Evolutionary conservation across 345 rosid genomes (phyloP).

Genomic region (Mangifera indica): DNA sequence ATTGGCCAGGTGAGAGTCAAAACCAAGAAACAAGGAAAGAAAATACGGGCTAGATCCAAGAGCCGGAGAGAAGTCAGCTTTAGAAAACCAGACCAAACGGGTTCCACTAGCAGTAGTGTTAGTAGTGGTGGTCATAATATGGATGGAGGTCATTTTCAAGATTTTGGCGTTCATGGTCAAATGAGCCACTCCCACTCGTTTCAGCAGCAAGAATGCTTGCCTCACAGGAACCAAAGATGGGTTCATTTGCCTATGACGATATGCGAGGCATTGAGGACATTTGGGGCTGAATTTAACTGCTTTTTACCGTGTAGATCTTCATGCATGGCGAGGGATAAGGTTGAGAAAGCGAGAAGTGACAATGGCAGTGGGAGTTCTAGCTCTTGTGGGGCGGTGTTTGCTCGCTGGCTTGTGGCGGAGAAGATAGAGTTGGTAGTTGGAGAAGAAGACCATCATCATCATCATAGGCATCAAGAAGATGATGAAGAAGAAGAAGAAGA

Average conservation of each 20-base stretch:
- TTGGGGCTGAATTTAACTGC: slow-evolving; percentile 86
- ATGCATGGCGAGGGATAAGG: slow-evolving; percentile 47
- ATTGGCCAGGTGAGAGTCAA: slow-evolving; percentile 98
- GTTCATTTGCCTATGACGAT: slow-evolving; percentile 80
- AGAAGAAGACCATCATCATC: slow-evolving; percentile 30
- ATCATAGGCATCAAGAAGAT: slow-evolving; percentile 16
- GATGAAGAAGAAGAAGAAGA: slow-evolving; percentile 25
- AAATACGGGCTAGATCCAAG: slow-evolving; percentile 61
- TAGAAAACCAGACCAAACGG: slow-evolving; percentile 43
- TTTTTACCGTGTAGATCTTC: slow-evolving; percentile 82
- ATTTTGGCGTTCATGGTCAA: slow-evolving; percentile 11
- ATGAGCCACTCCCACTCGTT: neutral
- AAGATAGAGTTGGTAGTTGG: slow-evolving; percentile 77
- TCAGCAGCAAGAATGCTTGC: slow-evolving; percentile 39
- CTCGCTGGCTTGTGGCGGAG: slow-evolving; percentile 75
- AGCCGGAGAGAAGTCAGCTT: slow-evolving; percentile 69
- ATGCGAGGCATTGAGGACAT: slow-evolving; percentile 76
- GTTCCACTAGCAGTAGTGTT: neutral
- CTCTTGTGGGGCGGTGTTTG: slow-evolving; percentile 74
- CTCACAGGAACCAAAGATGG: slow-evolving; percentile 69
- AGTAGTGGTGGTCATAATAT: slow-evolving; percentile 10
- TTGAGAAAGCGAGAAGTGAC: slow-evolving; percentile 23
- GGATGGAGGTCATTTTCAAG: slow-evolving; percentile 19
- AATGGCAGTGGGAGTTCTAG: slow-evolving; percentile 20
- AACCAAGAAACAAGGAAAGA: slow-evolving; percentile 88